Base-by-base conservation (phyloP, 1,284 basidiomycete species). In the Microbotryum lychnidis-dioicae region DNA sequence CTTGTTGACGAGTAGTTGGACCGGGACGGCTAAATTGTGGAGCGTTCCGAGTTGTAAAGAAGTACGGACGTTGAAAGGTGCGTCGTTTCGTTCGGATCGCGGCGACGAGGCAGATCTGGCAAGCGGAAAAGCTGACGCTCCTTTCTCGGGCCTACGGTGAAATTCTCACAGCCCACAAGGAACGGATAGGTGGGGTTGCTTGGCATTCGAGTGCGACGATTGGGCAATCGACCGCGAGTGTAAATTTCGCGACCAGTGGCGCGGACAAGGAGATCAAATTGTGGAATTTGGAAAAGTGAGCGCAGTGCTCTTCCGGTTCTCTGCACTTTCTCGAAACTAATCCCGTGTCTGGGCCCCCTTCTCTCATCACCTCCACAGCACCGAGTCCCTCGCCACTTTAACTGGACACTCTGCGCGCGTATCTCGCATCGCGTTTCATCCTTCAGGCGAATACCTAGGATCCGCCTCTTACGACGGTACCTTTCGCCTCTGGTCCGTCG, bases 401-500 rank as follows among this genome's bases (percentile, higher is more conserved):
- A 83, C 85, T 74, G 96, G 96, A 0, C 96, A 98, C 73, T 82
- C 86, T 71, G 88, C 86, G 60, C 86, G 96, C 21, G 86, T 99
- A 4, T 93, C 90, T 70, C 84, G 94, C 16, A 87, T 97, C 12
- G 91, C 87, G 0, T 98, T 98, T 76, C 96, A 99, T 76, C 93
- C 96, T 0, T 91, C 89, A 0, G 96, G 96, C 52, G 70, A 65
- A n/a, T 97, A 94, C 73, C 82, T 97, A 16, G 94, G 88, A 1
- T 93, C 91, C 64, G 93, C 94, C 0, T 91, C 91, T 62, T 98
- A 94, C 71, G 96, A 99, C 75, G 96, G 91, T 5, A 91, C 94
- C n/a, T 99, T 96, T 94, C 80, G 96, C 47, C 76, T 98, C 53
- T 99, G 96, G 96, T 93, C 98, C 74, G 86, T 91, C 2, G 80